A percentile compares a stretch with the other conserved stretches of the same genome.
These are phyloP conservation scores for Puccinia novopanici DNA, from an alignment of 1,284 basidiomycete genomes.

Conservation along the genomic window DNA sequence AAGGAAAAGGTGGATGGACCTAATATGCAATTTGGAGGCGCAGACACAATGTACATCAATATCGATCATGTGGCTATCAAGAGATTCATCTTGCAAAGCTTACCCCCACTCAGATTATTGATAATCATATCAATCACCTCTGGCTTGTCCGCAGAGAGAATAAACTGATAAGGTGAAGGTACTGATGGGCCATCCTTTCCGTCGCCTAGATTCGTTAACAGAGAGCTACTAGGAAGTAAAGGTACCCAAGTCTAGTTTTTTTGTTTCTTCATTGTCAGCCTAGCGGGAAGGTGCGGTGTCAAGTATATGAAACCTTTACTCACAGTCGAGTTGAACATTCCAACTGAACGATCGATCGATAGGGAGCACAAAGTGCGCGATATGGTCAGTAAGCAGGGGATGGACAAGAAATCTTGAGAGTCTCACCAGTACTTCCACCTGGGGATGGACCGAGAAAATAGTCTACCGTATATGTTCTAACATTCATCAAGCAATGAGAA, in stretches of 20 bases:
- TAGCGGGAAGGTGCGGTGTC: not conserved
- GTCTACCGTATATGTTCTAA: constrained; percentile 47
- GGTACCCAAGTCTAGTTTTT: constrained; percentile 39
- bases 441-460: constrained; percentile 20
- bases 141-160: constrained; percentile 37
- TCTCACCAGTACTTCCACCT: constrained; percentile 42
- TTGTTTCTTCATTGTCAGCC: not conserved
- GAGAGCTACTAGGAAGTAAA: constrained; percentile 39
- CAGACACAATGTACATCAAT: not conserved
- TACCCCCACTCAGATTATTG: constrained; percentile 47
- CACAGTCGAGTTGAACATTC: constrained; percentile 30
- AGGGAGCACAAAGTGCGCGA: not conserved
- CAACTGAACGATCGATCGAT: constrained; percentile 12
- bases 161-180: constrained; percentile 29
- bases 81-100: not conserved
- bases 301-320: not conserved
- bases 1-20: constrained; percentile 38
- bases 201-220: constrained; percentile 30
- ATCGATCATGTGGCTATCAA: not conserved
- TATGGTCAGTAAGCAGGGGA: not conserved
- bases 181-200: constrained; percentile 36
- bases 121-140: constrained; percentile 48
- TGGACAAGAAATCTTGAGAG: not conserved
- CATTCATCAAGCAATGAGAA: not conserved
- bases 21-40: not conserved